These are phyloP conservation scores for Pulveroboletus frians DNA, from an alignment of 768 basidiomycete species.

Conservation along the genomic window DNA sequence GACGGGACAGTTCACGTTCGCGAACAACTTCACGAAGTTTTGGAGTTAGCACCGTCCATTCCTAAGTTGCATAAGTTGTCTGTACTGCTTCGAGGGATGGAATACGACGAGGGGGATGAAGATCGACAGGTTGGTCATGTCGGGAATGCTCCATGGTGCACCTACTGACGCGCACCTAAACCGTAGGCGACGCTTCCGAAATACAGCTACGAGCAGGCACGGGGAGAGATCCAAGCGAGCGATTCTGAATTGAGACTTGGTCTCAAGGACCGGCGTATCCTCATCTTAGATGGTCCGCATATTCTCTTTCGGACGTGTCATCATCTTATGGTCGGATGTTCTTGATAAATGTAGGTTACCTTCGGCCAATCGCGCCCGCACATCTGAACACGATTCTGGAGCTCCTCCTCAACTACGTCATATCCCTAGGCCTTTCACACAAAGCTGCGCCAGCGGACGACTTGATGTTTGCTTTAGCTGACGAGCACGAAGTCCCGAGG, in stretches of 20 bases:
- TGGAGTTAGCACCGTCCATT: conserved; percentile 76
- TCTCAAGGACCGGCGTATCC: conserved; percentile 62
- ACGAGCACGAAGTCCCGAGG: conserved; percentile 67
- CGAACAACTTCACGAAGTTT: conserved; percentile 75
- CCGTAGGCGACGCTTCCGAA: conserved; percentile 39
- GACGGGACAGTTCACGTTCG: conserved; percentile 59
- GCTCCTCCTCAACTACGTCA: conserved; percentile 66
- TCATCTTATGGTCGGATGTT: neutral
- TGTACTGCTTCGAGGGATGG: conserved; percentile 53
- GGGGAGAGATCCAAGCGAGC: conserved; percentile 71
- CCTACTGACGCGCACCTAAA: neutral
- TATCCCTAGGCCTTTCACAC: conserved; percentile 54
- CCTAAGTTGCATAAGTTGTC: conserved; percentile 70
- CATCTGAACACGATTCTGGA: conserved; percentile 71
- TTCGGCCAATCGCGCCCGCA: conserved; percentile 65
- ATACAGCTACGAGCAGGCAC: conserved; percentile 52
- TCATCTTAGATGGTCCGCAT: conserved; percentile 59
- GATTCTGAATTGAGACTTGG: conserved; percentile 65
- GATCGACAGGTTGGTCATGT: conserved; percentile 31
- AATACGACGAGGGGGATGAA: conserved; percentile 64
- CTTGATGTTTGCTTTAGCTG: conserved; percentile 55
- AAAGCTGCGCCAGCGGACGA: conserved; percentile 51
- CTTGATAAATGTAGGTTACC: conserved; percentile 41
- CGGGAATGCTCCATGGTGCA: neutral
- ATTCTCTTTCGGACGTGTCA: neutral